Evolutionary conservation across 2,329 filamentous ascomycete species (phyloP), one percentile per base, ranked within the genome.

Genomic region (Incumbomyces delicatus): DNA sequence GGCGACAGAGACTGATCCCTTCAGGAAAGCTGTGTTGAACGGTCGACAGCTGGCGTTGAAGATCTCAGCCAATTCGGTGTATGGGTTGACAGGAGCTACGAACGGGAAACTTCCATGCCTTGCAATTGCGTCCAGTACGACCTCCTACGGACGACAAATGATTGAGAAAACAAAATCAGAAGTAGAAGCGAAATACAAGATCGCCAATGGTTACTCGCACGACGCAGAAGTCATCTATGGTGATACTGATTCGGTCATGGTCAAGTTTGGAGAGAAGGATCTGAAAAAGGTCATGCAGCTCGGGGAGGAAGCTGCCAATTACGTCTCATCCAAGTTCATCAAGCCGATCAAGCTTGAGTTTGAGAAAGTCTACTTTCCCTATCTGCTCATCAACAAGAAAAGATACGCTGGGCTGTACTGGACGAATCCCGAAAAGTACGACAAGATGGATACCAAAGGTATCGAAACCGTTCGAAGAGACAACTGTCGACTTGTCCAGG

Each of bases 361-460:
- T 67, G 92, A 98, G 66, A 98, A 98, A 68, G 90, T 98, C 1
- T 98, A 98, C 68, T 98, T 85, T 63, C 92, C 92, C 1, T 98
- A 98, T 63, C 75, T 98, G 30, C 76, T 98, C 43, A 98, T 98
- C 80, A 98, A 98, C 80, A 98, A 98, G 74, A 98, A 98, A 73
- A 85, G 92, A 53, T 98, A 98, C 60, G 92, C 92, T 7, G 92
- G 92, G n/a, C 69, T 98, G 29, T 96, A 87, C 69, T 98, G 89
- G 89, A 98, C 92, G 4, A 92, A 85, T 55, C 80, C 90, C 0
- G 78, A 90, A 35, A 95, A 95, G 66, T 92, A 85, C 65, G 94
- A 98, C 76, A 98, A 96, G 74, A 98, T 98, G 94, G 92, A 98
- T 66, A 96, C 87, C 50, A 98, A 98, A 66, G 92, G 92, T 74